Percentiles rank a stretch among this genome's conserved stretches.
Conservation (phyloP, 2,329 filamentous ascomycete species). For the Amylocarpus encephaloides region DNA sequence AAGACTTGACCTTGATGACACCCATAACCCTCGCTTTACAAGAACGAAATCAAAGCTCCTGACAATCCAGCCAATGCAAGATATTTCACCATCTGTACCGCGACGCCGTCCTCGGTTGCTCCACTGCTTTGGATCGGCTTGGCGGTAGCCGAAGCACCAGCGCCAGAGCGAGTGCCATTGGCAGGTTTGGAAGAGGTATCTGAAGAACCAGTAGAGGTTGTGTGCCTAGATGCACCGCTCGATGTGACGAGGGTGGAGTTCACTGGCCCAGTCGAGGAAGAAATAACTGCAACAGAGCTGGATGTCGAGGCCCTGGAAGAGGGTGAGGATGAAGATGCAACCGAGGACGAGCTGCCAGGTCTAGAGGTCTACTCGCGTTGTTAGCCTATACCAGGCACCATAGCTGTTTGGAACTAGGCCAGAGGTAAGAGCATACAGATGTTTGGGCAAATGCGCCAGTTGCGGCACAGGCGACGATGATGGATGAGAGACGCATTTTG, state of each 20-base stretch:
- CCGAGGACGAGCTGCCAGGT: not conserved
- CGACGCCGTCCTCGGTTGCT: conserved; percentile 2
- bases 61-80: conserved; percentile 11
- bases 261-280: not conserved
- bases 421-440: conserved; percentile 2
- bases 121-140: conserved; percentile 8
- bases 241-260: not conserved
- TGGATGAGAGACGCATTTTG: conserved; percentile 16
- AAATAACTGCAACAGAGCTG: not conserved
- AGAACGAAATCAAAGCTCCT: conserved; percentile 8
- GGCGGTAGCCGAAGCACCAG: conserved; percentile 6
- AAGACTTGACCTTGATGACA: no score
- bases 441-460: conserved; percentile 13
- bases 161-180: not conserved
- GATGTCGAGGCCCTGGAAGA: not conserved
- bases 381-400: no score
- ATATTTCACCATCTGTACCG: conserved; percentile 10
- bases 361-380: no score
- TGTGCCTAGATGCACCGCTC: not conserved
- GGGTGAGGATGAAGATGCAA: not conserved
- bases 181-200: conserved; percentile 6
- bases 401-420: no score
- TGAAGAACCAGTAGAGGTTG: not conserved
- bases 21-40: conserved; percentile 1
- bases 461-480: conserved; percentile 12